Evolutionary conservation across 192 early-diverging fungal species (phyloP), one percentile per base, ranked within the genome.

Genomic region (Podila epigama): DNA sequence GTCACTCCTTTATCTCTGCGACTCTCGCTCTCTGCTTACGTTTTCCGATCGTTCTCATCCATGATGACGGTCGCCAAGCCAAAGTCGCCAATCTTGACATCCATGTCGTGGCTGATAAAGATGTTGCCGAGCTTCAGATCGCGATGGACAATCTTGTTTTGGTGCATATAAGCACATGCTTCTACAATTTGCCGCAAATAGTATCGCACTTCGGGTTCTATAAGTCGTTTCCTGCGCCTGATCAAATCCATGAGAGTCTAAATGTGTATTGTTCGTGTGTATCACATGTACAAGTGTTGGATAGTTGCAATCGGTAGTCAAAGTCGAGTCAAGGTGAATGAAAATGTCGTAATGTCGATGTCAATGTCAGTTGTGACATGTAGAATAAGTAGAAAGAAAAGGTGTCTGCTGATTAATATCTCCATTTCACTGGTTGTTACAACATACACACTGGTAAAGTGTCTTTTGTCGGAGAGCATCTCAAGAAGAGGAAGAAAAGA

Each of bases 61-160:
- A 88, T 80, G 52, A 89, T 84, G 20, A 98, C 83, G 2, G 96
- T 94, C 7, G 97, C 95, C 33, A 99, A 70, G 0, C 97, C 97
- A 86, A 99, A 99, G 80, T 99, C 97, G 3, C 93, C 94, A 51
- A 99, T 89, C 69, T 97, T 96, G 58, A 95, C 84, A 44, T 92
- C 79, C 88, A 96, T 91, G 53, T 92, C 82, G 36, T 88, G 67
- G 37, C 90, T 89, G 36, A 99, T 68, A 63, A 99, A 92, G 61
- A 99, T 68, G 56, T 99, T 99, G 60, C 94, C 94, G 35, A 98
- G 89, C 78, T 99, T 99, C 63, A 99, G 83, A 77, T 99, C 97
- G 29, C 97, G 86, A 63, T 99, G 97, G 35, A 99, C 94, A 18
- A 97, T 89, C 27, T 84, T 78, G 12, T 89, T 71, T 0, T 82